These are phyloP conservation scores for Pseudogymnoascus sp. DNA, from an alignment of 2,329 filamentous ascomycete genomes.

Conservation along the genomic window DNA sequence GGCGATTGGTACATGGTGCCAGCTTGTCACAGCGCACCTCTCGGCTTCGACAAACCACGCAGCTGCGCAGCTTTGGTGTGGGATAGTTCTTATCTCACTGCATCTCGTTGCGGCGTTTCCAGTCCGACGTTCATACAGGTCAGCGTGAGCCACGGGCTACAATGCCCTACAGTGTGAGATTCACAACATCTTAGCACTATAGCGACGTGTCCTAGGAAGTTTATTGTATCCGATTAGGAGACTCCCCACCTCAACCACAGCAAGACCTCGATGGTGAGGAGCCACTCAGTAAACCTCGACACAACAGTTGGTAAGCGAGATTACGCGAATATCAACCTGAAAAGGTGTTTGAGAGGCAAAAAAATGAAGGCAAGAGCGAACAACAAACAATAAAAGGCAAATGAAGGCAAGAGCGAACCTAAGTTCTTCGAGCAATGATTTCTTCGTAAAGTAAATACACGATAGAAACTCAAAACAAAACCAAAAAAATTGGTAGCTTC, in stretches of 20 bases:
- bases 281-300: too few species aligned
- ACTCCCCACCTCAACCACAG: background rate
- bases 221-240: background rate
- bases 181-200: background rate
- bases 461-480: background rate
- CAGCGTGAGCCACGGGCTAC: background rate
- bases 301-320: too few species aligned
- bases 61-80: slow-evolving; percentile 37
- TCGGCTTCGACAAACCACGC: slow-evolving; percentile 44
- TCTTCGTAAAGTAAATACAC: too few species aligned
- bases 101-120: background rate
- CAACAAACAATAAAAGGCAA: background rate
- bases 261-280: too few species aligned
- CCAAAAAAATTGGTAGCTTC: slow-evolving; percentile 62
- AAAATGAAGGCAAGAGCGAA: slow-evolving; percentile 8
- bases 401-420: background rate
- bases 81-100: background rate
- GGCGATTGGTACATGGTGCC: slow-evolving; percentile 51
- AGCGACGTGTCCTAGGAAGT: background rate
- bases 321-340: too few species aligned
- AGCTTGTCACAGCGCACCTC: slow-evolving; percentile 53
- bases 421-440: too few species aligned
- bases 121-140: background rate
- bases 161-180: background rate
- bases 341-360: background rate